These are phyloP conservation scores for Coemansia sp. DNA, from an alignment of 192 early-diverging fungal species.

Conservation along the genomic window DNA sequence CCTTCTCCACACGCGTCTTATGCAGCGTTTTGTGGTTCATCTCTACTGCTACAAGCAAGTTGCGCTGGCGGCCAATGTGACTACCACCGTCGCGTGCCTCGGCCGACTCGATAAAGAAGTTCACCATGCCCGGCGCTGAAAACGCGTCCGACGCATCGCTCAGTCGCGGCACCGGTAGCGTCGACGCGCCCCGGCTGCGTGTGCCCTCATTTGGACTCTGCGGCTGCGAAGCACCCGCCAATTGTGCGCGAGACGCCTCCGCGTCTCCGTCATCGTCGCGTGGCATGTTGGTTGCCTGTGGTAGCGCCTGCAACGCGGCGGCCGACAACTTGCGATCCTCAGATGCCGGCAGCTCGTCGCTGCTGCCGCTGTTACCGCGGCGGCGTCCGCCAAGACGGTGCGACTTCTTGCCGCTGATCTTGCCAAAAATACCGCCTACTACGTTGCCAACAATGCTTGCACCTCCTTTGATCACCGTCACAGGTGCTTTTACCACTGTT, in stretches of 20 bases:
- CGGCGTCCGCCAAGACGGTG: constrained; percentile 20
- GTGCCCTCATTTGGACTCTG: constrained; percentile 1
- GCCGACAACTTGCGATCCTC: constrained; percentile 25
- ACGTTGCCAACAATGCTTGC: constrained; percentile 53
- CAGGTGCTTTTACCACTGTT: constrained; percentile 60
- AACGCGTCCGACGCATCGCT: constrained; percentile 37
- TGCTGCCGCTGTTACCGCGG: constrained; percentile 15
- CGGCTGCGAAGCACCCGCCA: not conserved
- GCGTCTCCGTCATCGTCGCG: constrained; percentile 15
- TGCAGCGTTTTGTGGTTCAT: constrained; percentile 52
- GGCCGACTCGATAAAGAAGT: constrained; percentile 33
- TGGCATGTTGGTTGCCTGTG: constrained; percentile 43
- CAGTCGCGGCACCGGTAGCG: constrained; percentile 26
- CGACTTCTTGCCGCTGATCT: constrained; percentile 42
- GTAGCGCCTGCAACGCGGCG: constrained; percentile 29
- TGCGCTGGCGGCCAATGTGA: constrained; percentile 26
- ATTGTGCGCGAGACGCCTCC: not conserved
- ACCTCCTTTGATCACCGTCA: constrained; percentile 59
- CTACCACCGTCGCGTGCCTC: constrained; percentile 13
- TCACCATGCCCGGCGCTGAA: constrained; percentile 26
- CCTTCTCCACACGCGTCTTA: constrained; percentile 52
- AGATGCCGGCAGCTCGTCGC: not conserved
- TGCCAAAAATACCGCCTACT: constrained; percentile 42
- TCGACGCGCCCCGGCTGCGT: constrained; percentile 4
- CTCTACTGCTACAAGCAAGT: constrained; percentile 31